A percentile compares a stretch with the other conserved stretches of the same genome.
These are phyloP conservation scores for Hamigera avellanea DNA, from an alignment of 495 filamentous ascomycete species.

Conservation along the genomic window DNA sequence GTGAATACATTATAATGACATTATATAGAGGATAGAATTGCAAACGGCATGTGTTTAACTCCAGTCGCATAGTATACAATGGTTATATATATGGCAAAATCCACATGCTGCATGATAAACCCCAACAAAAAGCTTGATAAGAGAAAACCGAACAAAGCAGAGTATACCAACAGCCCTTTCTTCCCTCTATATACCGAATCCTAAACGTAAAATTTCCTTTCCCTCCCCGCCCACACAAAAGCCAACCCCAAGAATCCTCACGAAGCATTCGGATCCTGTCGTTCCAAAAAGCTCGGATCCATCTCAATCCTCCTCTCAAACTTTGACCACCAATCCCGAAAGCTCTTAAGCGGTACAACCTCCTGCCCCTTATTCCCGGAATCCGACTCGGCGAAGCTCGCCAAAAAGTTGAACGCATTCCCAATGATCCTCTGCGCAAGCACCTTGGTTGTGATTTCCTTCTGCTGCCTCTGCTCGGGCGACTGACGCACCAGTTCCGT, in stretches of 20 bases:
- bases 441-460: constrained; percentile 48
- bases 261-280: constrained; percentile 42
- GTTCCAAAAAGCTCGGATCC: constrained; percentile 85
- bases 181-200: too few species aligned
- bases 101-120: too few species aligned
- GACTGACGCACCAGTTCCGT: constrained; percentile 20
- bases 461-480: constrained; percentile 17
- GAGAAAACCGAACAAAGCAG: too few species aligned
- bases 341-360: constrained; percentile 78
- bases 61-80: too few species aligned
- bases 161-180: too few species aligned
- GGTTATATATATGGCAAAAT: too few species aligned
- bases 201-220: too few species aligned
- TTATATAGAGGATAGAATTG: neutral
- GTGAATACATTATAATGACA: neutral
- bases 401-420: constrained; percentile 95
- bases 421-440: constrained; percentile 88
- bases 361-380: constrained; percentile 47
- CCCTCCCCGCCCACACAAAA: too few species aligned
- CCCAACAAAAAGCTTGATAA: too few species aligned
- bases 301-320: constrained; percentile 81
- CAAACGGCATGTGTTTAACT: neutral
- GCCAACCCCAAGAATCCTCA: too few species aligned
- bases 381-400: constrained; percentile 61
- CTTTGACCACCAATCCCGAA: constrained; percentile 95